Evolutionary conservation across 2,329 filamentous ascomycete species (phyloP), one percentile per base, ranked within the genome.

Genomic region (Intubia oerlemansii): DNA sequence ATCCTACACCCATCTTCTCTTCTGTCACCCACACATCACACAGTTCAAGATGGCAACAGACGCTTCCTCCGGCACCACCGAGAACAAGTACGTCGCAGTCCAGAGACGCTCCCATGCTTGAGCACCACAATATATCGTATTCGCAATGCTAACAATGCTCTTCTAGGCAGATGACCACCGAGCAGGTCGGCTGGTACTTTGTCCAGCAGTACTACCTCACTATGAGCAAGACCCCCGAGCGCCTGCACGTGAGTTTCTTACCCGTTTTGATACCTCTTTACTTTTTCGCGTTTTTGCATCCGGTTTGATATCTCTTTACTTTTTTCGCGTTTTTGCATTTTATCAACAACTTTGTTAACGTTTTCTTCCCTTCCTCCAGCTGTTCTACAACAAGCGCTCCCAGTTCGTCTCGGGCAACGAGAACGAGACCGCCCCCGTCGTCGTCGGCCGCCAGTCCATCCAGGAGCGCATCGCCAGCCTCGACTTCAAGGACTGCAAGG

Each of bases 151-250:
- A n/a, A n/a, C n/a, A n/a, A n/a, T n/a, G n/a, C n/a, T n/a, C n/a
- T n/a, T n/a, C n/a, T n/a, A n/a, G n/a, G n/a, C n/a, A n/a, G n/a
- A n/a, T n/a, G n/a, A n/a, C n/a, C n/a, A n/a, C n/a, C n/a, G n/a
- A n/a, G n/a, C n/a, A n/a, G 58, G 82, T 98, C 41, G 88, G 82
- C 53, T 98, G 88, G 88, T 95, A 85, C 59, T 98, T 98, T 43
- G 88, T 98, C 34, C 84, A 95, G 66, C 82, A 92, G 54, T 98
- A 93, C 63, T 98, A 98, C 58, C 95, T 80, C 42, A 98, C 82
- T 36, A 59, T 98, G 47, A 93, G 84, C 69, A 84, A 85, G 55
- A 78, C 62, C 40, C 84, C 88, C 14, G 82, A 92, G 48, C 90
- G 88, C 56, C 77, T 98, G 44, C 85, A 82, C 48, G 68, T 74